Percentiles rank a stretch among this genome's conserved stretches.
phyloP scores from a whole-genome alignment of 768 basidiomycete species.

The Mycena olivaceomarginata region DNA sequence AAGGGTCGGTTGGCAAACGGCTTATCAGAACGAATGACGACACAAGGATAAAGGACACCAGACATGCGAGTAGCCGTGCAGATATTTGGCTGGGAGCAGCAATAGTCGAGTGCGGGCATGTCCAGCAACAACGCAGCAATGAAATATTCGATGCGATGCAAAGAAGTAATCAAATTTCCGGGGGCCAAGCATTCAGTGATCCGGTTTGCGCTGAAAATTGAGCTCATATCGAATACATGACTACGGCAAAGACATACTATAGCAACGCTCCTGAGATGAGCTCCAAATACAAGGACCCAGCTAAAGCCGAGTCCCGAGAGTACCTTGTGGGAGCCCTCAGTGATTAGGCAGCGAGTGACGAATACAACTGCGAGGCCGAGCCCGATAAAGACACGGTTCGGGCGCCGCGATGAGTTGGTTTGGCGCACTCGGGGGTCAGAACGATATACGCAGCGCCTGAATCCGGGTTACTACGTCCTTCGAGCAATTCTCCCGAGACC shows the following conservation, averaged over 20 bases:
- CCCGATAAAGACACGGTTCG: constrained; percentile 88
- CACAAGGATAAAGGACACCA: constrained; percentile 27
- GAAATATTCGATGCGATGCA: constrained; percentile 94
- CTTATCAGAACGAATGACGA: constrained; percentile 29
- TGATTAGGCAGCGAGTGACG: constrained; percentile 75
- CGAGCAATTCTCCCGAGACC: constrained; percentile 69
- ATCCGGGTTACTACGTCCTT: constrained; percentile 30
- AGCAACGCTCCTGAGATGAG: constrained; percentile 84
- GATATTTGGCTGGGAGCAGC: constrained; percentile 64
- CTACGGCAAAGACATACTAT: constrained; percentile 75
- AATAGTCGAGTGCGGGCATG: constrained; percentile 75
- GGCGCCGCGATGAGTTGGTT: constrained; percentile 83
- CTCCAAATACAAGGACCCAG: constrained; percentile 83
- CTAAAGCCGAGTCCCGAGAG: constrained; percentile 79
- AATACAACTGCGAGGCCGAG: constrained; percentile 86
- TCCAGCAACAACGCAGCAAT: constrained; percentile 85
- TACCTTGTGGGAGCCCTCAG: constrained; percentile 75
- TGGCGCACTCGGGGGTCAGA: constrained; percentile 85
- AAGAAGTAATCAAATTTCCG: constrained; percentile 88
- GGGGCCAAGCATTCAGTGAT: constrained; percentile 86
- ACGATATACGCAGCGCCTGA: constrained; percentile 84
- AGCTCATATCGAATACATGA: constrained; percentile 33
- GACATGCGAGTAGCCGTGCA: constrained; percentile 47
- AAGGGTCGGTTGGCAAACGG: constrained; percentile 20
- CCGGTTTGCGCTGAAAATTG: constrained; percentile 80